Evolutionary conservation across 1,284 basidiomycete genomes (phyloP).

Genomic region (Phaffia rhodozyma): DNA sequence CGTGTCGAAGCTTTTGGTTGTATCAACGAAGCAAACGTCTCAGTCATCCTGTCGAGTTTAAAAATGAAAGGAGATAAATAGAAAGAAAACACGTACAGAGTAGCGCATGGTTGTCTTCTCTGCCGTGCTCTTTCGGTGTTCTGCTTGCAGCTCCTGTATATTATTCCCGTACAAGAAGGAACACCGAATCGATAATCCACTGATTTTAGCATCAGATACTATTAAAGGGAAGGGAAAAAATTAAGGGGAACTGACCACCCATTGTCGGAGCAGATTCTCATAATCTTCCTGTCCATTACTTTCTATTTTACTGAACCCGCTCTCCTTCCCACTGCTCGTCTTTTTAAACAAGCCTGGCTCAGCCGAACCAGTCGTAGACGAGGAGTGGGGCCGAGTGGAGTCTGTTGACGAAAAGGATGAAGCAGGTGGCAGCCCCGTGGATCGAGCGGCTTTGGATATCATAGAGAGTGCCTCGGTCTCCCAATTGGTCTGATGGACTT

Average conservation of each 20-base stretch:
- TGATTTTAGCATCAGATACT: neutral
- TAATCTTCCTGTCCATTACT: constrained; percentile 8
- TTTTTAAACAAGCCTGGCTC: neutral
- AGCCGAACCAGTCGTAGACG: neutral
- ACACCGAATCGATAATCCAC: neutral
- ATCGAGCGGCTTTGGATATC: neutral
- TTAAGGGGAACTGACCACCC: constrained; percentile 4
- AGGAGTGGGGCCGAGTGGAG: neutral
- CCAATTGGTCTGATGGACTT: constrained; percentile 14
- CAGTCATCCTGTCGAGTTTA: neutral
- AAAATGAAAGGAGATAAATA: neutral
- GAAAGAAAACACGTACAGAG: constrained; percentile 1
- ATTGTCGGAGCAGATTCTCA: constrained; percentile 15
- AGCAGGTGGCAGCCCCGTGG: neutral
- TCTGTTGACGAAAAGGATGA: neutral
- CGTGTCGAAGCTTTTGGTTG: constrained; percentile 28
- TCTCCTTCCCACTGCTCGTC: constrained; percentile 7
- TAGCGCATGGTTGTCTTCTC: constrained; percentile 8
- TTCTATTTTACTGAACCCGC: constrained; percentile 15
- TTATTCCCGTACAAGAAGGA: too few species aligned
- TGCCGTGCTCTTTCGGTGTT: constrained; percentile 8
- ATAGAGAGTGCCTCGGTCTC: neutral
- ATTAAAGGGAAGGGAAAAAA: neutral
- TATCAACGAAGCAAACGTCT: neutral
- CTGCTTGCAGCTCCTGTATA: constrained; percentile 12